Evolutionary conservation across 2,329 filamentous ascomycete genomes (phyloP).

Genomic region (Tothia fuscella): DNA sequence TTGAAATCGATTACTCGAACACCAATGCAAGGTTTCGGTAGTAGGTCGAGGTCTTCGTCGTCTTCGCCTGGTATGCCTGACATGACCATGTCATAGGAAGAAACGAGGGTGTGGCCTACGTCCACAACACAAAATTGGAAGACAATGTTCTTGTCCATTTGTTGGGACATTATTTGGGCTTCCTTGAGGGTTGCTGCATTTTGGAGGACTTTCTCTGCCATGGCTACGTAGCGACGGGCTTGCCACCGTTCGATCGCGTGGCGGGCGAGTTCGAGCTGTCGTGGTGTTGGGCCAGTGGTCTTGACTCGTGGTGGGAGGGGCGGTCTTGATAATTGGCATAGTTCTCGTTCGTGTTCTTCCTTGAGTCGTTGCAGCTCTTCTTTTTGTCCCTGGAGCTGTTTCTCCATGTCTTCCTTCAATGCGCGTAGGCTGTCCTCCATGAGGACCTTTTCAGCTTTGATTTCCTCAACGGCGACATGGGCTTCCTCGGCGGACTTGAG

Average conservation of each 20-base stretch:
- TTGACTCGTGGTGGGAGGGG: conserved; percentile 13
- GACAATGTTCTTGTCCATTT: conserved; percentile 81
- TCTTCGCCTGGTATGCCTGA: conserved; percentile 83
- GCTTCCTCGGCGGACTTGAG: conserved; percentile 63
- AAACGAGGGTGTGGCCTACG: conserved; percentile 74
- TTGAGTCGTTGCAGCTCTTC: conserved; percentile 63
- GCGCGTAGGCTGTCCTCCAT: conserved; percentile 74
- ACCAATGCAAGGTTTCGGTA: conserved; percentile 80
- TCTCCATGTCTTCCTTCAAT: conserved; percentile 80
- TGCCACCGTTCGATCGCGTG: conserved; percentile 64
- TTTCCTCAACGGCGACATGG: conserved; percentile 69
- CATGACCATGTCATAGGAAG: conserved; percentile 91
- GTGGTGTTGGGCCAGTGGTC: conserved; percentile 45
- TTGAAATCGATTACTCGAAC: conserved; percentile 87
- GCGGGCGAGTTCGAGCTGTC: conserved; percentile 59
- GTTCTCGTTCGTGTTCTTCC: conserved; percentile 70
- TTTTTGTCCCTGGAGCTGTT: conserved; percentile 71
- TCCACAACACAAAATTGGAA: conserved; percentile 95
- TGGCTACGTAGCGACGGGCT: conserved; percentile 74
- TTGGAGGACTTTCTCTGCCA: conserved; percentile 85
- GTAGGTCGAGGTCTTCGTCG: conserved; percentile 67
- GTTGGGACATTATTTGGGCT: conserved; percentile 94
- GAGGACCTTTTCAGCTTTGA: conserved; percentile 66
- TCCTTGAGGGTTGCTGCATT: conserved; percentile 84
- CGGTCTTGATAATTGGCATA: conserved; percentile 58